Evolutionary conservation across 306 rosid genomes (phyloP), one percentile per base, ranked within the genome.

Genomic region (Crotalaria pallida): DNA sequence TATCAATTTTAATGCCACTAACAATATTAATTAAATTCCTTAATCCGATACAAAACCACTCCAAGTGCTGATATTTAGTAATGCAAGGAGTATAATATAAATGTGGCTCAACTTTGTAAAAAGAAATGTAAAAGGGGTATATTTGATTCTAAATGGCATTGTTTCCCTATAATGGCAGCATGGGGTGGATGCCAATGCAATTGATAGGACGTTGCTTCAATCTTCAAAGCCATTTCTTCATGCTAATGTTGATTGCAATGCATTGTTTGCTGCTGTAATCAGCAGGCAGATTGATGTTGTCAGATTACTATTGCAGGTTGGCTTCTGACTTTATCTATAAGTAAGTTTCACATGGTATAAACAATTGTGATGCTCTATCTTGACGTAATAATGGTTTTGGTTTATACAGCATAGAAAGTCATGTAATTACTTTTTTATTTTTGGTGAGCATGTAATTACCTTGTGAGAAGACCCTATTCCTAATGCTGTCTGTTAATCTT

Each of bases 181-280:
- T 74, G 90, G 83, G 57, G 88, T 82, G 51, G 82, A 83, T 73
- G 79, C 55, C 0, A 79, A 84, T 47, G 87, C 90, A 27, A 72
- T 53, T 41, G 82, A 83, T 58, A 73, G 94, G 68, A 58, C 38
- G 7, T 50, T 85, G 75, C 86, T 83, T 77, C 90, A 88, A 34
- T 88, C 94, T 43, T 83, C 87, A 24, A 83, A 75, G 75, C 88
- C 94, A 55, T 81, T 75, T 66, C 84, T 85, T 9, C 81, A 84
- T 52, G 77, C 88, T 15, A 81, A 78, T 76, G 88, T 86, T 29
- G 73, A 88, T 79, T 83, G 94, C 80, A 79, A 75, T 75, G 87
- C 88, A 33, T 77, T 85, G 67, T 80, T 82, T 18, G 86, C 85
- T 0, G 87, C 94, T 13, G 71, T 85, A 56, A 84, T 88, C 38